These are phyloP conservation scores for Globisporangium uncinulatum DNA, from an alignment of 352 stramenopile species.

Conservation along the genomic window DNA sequence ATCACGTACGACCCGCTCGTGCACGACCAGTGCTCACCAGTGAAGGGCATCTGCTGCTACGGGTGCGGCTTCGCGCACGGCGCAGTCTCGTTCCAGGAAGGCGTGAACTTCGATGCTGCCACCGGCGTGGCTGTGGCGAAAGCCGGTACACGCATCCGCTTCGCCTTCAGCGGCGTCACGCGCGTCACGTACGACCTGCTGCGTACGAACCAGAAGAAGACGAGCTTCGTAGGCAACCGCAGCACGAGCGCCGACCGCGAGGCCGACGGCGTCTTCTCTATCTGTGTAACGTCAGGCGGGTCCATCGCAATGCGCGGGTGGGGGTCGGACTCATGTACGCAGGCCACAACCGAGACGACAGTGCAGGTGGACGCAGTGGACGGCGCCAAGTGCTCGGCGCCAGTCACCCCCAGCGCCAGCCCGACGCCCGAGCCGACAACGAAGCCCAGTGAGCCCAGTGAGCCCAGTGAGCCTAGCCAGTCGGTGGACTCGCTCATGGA, in stretches of 20 bases:
- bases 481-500: constrained; percentile 12
- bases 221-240: constrained; percentile 26
- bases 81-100: constrained; percentile 24
- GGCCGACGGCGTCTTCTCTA: constrained; percentile 37
- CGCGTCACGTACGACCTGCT: constrained; percentile 68
- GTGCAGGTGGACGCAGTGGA: constrained; percentile 24
- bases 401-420: constrained; percentile 3
- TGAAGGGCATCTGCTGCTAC: constrained; percentile 47
- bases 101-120: constrained; percentile 25
- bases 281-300: constrained; percentile 45
- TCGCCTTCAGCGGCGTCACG: constrained; percentile 35
- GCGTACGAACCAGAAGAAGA: constrained; percentile 63
- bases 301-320: constrained; percentile 60
- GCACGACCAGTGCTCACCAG: constrained; percentile 30
- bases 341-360: constrained; percentile 42
- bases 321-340: constrained; percentile 41
- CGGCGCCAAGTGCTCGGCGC: neutral
- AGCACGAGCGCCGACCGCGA: constrained; percentile 26
- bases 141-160: constrained; percentile 38
- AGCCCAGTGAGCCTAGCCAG: constrained; percentile 3
- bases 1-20: constrained; percentile 46
- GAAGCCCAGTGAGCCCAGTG: neutral
- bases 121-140: constrained; percentile 21
- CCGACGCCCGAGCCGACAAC: neutral
- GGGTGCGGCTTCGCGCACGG: constrained; percentile 34